These are phyloP conservation scores for Mitragyna speciosa DNA, from an alignment of 257 asterid species.

Conservation along the genomic window DNA sequence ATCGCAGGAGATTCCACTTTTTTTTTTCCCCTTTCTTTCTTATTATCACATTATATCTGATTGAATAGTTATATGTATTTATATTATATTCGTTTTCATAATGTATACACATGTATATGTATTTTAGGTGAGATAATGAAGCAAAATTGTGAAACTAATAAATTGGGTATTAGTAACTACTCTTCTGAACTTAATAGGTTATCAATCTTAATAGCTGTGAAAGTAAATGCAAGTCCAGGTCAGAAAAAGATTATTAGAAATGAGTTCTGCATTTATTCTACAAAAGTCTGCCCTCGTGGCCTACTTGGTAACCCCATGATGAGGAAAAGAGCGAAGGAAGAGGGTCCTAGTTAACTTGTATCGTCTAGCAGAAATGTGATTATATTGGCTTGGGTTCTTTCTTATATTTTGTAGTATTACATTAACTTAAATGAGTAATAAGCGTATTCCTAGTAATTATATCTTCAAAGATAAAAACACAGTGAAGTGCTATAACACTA, in stretches of 20 bases:
- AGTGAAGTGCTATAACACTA: too few relatives aligned
- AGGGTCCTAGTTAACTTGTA: neutral
- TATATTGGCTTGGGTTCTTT: too few relatives aligned
- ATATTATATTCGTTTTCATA: neutral
- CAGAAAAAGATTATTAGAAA: neutral
- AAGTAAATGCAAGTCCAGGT: neutral
- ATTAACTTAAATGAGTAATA: too few relatives aligned
- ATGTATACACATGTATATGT: neutral
- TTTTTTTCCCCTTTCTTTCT: neutral
- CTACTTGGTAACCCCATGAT: neutral
- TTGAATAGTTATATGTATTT: too few relatives aligned
- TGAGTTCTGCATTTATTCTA: neutral
- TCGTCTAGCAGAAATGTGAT: neutral
- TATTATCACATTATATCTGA: too few relatives aligned
- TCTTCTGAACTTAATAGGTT: neutral
- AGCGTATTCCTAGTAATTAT: too few relatives aligned
- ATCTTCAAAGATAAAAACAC: too few relatives aligned
- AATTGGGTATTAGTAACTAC: neutral
- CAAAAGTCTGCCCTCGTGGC: neutral
- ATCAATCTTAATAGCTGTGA: neutral
- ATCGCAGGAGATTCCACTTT: slow-evolving; percentile 27
- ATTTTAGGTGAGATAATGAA: neutral
- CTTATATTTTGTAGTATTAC: too few relatives aligned
- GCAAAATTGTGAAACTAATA: neutral
- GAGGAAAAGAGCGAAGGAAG: neutral